Evolutionary conservation across 2,329 filamentous ascomycete species (phyloP).

Genomic region (Sclerotinia nivalis): DNA sequence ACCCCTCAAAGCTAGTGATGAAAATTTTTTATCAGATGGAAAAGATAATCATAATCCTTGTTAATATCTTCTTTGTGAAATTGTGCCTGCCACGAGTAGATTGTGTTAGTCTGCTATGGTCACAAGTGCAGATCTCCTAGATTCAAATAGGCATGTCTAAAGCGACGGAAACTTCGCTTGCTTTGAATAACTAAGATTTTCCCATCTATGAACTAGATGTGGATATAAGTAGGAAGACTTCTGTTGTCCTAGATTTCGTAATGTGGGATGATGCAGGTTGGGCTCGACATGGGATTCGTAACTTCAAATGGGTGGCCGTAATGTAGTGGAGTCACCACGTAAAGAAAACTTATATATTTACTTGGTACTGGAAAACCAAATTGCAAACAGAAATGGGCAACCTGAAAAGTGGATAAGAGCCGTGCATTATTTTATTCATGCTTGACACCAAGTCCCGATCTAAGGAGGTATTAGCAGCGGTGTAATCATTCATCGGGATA

Average conservation of each 20-base stretch:
- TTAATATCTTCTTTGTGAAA: neutral
- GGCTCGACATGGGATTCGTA: conserved; percentile 6
- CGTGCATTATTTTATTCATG: neutral
- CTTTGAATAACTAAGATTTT: conserved; percentile 7
- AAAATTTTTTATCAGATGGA: conserved; percentile 24
- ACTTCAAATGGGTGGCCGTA: neutral
- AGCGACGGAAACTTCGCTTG: neutral
- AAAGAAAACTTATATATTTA: conserved; percentile 3
- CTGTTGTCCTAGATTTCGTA: conserved; percentile 2
- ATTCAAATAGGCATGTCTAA: conserved; percentile 11
- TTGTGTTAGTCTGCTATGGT: neutral
- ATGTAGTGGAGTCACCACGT: conserved; percentile 2
- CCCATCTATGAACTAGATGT: neutral
- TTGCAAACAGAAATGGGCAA: neutral
- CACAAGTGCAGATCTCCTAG: conserved; percentile 15
- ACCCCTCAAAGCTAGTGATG: neutral
- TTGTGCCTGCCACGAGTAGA: neutral
- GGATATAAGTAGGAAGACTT: conserved; percentile 1
- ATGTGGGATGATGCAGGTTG: conserved; percentile 13
- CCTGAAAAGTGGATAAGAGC: neutral
- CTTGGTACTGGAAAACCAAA: neutral
- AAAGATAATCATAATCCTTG: conserved; percentile 25
- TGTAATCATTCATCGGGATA: neutral
- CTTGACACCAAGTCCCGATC: neutral
- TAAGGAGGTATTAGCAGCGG: neutral